Conservation (phyloP, 2,329 filamentous ascomycete genomes). For the Stagonosporopsis vannaccii region DNA sequence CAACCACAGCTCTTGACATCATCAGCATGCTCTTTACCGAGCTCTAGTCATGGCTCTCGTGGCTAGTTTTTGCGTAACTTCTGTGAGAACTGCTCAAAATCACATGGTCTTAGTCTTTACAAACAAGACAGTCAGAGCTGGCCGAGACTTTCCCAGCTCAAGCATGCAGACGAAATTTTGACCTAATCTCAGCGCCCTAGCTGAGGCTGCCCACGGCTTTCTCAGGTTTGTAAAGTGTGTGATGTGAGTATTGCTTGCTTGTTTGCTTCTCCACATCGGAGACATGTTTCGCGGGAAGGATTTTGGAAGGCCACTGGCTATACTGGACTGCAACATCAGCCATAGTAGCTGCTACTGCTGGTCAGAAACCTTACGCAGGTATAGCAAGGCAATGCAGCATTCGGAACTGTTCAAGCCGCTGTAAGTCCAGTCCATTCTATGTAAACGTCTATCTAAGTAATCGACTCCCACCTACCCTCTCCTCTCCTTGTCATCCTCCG, state of each 20-base stretch:
- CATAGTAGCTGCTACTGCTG: no score
- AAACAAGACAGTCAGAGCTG: no score
- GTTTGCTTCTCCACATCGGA: no score
- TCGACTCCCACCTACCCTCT: constrained; percentile 25
- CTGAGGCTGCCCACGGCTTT: no score
- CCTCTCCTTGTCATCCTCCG: constrained; percentile 41
- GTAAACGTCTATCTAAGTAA: not conserved
- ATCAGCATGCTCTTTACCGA: not conserved
- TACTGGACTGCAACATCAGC: no score
- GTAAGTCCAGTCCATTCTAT: not conserved
- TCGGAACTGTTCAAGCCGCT: not conserved
- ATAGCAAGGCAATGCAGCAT: no score
- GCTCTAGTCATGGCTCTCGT: not conserved
- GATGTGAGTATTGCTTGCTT: not conserved
- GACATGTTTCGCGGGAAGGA: no score
- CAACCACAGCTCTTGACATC: constrained; percentile 8
- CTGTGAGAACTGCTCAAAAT: not conserved
- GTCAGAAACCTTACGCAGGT: no score
- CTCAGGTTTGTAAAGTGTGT: not conserved
- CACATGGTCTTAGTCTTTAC: not conserved
- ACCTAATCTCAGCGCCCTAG: no score
- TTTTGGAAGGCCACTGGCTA: no score
- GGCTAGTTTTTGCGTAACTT: not conserved
- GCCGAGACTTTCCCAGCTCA: no score
- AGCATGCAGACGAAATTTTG: no score